Conservation (phyloP, 352 stramenopile genomes). For the Phytophthora capsici region DNA sequence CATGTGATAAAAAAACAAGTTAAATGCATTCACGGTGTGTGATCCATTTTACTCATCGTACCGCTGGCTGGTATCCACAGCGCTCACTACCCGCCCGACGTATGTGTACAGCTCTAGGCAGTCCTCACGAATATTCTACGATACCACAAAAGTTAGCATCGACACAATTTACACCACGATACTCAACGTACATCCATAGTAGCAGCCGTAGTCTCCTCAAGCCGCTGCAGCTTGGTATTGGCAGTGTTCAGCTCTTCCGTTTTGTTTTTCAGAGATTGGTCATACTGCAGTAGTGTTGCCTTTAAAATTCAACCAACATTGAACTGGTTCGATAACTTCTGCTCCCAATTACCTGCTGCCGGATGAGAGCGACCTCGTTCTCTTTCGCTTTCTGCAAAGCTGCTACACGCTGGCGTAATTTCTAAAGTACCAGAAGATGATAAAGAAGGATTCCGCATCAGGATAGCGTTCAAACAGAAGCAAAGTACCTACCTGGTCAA, state of each 20-base stretch:
- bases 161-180: neutral
- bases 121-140: slow-evolving; percentile 67
- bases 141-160: slow-evolving; percentile 5
- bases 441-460: neutral
- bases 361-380: slow-evolving; percentile 74
- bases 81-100: slow-evolving; percentile 50
- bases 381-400: slow-evolving; percentile 70
- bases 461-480: neutral
- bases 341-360: slow-evolving; percentile 52
- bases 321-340: neutral
- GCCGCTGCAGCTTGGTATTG: slow-evolving; percentile 46
- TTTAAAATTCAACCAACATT: too few relatives aligned
- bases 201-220: slow-evolving; percentile 39
- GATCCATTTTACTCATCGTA: neutral
- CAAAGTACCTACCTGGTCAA: slow-evolving; percentile 30
- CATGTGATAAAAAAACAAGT: neutral
- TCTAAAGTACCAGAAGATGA: slow-evolving; percentile 23
- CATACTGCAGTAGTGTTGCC: slow-evolving; percentile 42
- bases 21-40: neutral
- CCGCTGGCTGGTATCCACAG: slow-evolving; percentile 34
- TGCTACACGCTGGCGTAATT: slow-evolving; percentile 54
- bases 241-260: slow-evolving; percentile 42
- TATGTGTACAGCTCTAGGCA: slow-evolving; percentile 77
- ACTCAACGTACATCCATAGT: slow-evolving; percentile 54
- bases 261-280: slow-evolving; percentile 68